Percentiles rank a stretch among this genome's conserved stretches.
phyloP scores from a whole-genome alignment of 1,284 basidiomycete genomes.

The Quambalaria eucalypti region DNA sequence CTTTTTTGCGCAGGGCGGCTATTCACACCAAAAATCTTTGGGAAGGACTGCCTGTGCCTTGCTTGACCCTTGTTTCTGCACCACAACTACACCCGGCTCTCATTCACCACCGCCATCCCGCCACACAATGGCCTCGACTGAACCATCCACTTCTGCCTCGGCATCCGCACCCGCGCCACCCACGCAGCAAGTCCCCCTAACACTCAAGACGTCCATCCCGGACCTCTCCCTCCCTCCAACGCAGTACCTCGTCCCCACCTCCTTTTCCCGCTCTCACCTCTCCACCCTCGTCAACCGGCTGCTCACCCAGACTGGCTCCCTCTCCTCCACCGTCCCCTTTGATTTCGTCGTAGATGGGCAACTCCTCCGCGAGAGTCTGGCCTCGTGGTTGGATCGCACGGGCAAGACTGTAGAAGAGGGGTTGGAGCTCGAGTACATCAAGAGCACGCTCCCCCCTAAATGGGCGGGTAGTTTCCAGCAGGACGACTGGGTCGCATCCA shows the following conservation, averaged over 20 bases:
- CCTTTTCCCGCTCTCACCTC: slow-evolving; percentile 90
- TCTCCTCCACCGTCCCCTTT: slow-evolving; percentile 65
- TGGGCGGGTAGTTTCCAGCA: slow-evolving; percentile 70
- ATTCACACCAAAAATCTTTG: too few species aligned
- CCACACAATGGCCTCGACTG: too few species aligned
- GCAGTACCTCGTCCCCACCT: slow-evolving; percentile 84
- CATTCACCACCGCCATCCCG: too few species aligned
- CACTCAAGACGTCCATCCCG: slow-evolving; percentile 37
- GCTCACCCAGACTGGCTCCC: slow-evolving; percentile 47
- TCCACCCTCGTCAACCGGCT: slow-evolving; percentile 96
- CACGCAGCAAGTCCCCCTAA: slow-evolving; percentile 22
- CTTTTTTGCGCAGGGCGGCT: too few species aligned
- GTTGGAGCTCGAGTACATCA: slow-evolving; percentile 86
- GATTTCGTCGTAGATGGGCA: slow-evolving; percentile 83
- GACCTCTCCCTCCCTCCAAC: slow-evolving; percentile 71
- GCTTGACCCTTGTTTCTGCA: too few species aligned
- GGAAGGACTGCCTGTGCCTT: too few species aligned
- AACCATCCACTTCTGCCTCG: too few species aligned
- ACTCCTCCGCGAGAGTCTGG: slow-evolving; percentile 65
- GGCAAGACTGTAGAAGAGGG: slow-evolving; percentile 68
- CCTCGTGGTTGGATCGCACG: slow-evolving; percentile 67
- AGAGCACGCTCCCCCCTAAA: slow-evolving; percentile 80
- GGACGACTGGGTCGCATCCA: slow-evolving; percentile 86
- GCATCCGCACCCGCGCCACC: too few species aligned
- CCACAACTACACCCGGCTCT: too few species aligned